phyloP scores from a whole-genome alignment of 352 stramenopile genomes.

The Phytophthora litchii region DNA sequence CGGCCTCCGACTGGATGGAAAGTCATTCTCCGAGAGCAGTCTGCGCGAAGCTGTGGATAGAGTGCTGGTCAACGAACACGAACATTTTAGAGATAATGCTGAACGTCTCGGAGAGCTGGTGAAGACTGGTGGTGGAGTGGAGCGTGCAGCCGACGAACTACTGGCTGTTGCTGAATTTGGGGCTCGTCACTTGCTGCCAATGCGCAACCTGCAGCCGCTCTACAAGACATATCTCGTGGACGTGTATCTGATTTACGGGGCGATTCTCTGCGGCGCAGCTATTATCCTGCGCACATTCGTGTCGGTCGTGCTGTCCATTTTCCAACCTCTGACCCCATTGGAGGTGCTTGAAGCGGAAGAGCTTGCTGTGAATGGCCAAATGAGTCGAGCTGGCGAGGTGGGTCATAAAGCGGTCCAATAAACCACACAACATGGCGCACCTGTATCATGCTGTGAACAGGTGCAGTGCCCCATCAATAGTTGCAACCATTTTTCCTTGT shows the following conservation, averaged over 20 bases:
- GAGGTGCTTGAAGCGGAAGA: slow-evolving; percentile 32
- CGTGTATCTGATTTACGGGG: slow-evolving; percentile 85
- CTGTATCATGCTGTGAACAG: slow-evolving; percentile 11
- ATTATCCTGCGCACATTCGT: slow-evolving; percentile 85
- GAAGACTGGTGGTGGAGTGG: slow-evolving; percentile 55
- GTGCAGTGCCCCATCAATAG: slow-evolving; percentile 14
- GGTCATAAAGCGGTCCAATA: slow-evolving; percentile 30
- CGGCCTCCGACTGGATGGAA: slow-evolving; percentile 44
- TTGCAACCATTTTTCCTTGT: slow-evolving; percentile 12
- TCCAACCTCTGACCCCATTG: slow-evolving; percentile 46
- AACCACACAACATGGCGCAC: slow-evolving; percentile 8
- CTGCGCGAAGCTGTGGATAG: slow-evolving; percentile 40
- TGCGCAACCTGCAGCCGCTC: slow-evolving; percentile 65
- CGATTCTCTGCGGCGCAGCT: slow-evolving; percentile 82
- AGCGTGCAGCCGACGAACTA: slow-evolving; percentile 61
- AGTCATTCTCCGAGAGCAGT: slow-evolving; percentile 40
- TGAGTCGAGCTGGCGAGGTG: slow-evolving; percentile 14
- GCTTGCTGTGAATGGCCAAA: slow-evolving; percentile 18
- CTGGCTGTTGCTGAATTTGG: slow-evolving; percentile 63
- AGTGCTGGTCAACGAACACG: slow-evolving; percentile 40
- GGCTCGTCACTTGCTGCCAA: slow-evolving; percentile 52
- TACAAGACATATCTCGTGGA: slow-evolving; percentile 89
- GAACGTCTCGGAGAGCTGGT: slow-evolving; percentile 63
- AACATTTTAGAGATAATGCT: slow-evolving; percentile 48
- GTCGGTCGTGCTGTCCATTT: slow-evolving; percentile 66